Evolutionary conservation across 106 monocot species (phyloP), one percentile per base, ranked within the genome.

Genomic region (Allium cepa): DNA sequence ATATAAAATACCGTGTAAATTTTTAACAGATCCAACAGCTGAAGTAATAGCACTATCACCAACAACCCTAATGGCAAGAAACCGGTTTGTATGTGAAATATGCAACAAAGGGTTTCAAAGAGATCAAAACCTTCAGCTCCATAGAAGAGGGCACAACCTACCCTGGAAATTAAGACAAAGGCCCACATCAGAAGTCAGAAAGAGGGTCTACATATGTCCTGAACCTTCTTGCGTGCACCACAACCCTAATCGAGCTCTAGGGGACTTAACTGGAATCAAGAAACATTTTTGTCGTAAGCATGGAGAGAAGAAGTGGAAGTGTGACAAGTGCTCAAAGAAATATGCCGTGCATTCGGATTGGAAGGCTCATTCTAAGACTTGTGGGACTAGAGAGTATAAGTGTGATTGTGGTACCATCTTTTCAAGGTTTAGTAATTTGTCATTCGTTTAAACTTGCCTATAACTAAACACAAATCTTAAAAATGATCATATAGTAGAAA

Each of bases 241-340:
- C 70, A 66, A 75, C 67, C 81, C 87, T 0, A 53, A 56, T 11
- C 64, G 87, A 14, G 87, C 91, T 0, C 80, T 91, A 17, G 91
- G 91, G 7, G 91, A 91, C 68, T 80, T 91, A 55, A 87, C 91
- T 7, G 91, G 91, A 7, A 84, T 91, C 77, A 91, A 91, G 79
- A 91, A 91, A 73, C 91, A 91, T 76, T 91, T 77, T 74, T 80
- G 75, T 73, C 57, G 91, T 53, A 91, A 91, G 78, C 91, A 91
- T 69, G 87, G 91, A 8, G 87, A 91, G 87, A 91, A 91, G 84
- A 91, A 82, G 56, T 91, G 87, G 87, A 91, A 82, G 73, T 91
- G 91, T 66, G 91, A 91, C 55, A 87, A 84, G 76, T 91, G 91
- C 62, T 76, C 77, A 7, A 91, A 91, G 84, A 84, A 80, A 73